A percentile compares a stretch with the other conserved stretches of the same genome.
Conservation (phyloP, 1,139 yeast genomes). For the Pneumocystis sp. region DNA sequence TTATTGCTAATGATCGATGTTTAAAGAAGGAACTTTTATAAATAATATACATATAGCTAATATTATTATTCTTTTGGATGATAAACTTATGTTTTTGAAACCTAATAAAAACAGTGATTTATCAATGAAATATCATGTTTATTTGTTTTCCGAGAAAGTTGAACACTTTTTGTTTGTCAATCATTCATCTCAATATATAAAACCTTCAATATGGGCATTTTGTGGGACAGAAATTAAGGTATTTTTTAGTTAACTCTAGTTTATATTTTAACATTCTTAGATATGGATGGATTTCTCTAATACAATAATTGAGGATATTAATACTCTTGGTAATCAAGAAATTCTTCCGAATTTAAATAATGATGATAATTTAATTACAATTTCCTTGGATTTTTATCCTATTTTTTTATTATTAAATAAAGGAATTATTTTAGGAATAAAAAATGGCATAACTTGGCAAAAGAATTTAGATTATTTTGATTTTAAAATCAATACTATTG, state of each 20-base stretch:
- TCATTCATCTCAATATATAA: constrained; percentile 13
- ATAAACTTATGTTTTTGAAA: constrained; percentile 20
- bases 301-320: neutral
- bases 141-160: constrained; percentile 14
- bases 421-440: constrained; percentile 29
- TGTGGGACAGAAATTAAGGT: constrained; percentile 28
- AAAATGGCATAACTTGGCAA: constrained; percentile 21
- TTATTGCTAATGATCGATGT: neutral
- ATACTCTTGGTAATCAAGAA: neutral
- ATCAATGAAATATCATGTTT: constrained; percentile 14
- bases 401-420: constrained; percentile 26
- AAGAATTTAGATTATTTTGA: constrained; percentile 15
- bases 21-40: constrained; percentile 12
- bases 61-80: constrained; percentile 25
- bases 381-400: constrained; percentile 29
- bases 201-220: constrained; percentile 28
- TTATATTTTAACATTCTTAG: neutral
- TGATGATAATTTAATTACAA: neutral
- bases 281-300: neutral
- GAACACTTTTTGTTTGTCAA: constrained; percentile 16
- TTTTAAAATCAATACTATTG: constrained; percentile 10
- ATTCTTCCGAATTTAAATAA: neutral
- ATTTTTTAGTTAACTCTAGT: constrained; percentile 15
- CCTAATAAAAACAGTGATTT: constrained; percentile 14
- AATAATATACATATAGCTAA: constrained; percentile 17